Base-by-base conservation (phyloP, 805 yeast species). In the Torulaspora indica region DNA sequence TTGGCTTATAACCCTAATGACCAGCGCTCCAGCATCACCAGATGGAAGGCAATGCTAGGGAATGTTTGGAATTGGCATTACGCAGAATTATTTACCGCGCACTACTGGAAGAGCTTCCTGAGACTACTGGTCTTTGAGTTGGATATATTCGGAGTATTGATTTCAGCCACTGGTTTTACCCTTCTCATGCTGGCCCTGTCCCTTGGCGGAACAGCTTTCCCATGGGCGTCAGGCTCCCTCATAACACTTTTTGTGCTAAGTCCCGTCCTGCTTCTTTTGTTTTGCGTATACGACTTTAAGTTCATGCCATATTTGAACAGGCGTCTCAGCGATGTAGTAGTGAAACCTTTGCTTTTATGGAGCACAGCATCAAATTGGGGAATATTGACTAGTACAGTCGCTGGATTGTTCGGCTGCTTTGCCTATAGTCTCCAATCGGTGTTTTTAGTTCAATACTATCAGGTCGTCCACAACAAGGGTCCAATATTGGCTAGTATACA, bases 131-230 rank as follows among this genome's bases (percentile, higher is more conserved):
- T 51, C 2, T 55, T 55, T 35, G 28, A 45, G 17, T 46, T 53
- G 34, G 64, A 57, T 38, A 38, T 59, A 13, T 8, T 52, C 4
- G 61, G 56, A 8, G 51, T 59, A 34, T 31, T 54, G 5, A 18
- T 52, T 5, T 40, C 49, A 3, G 47, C 52, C 12, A 38, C 56
- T 9, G 61, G 61, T 4, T 42, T 54, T 17, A 47, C 53, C 13
- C 33, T 56, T 15, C 35, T 53, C n/a, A 30, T 57, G 36, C 37
- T 57, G 23, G 62, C 51, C 1, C 33, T 59, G 9, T 57, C 61
- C 1, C 57, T 55, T 36, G 88, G 86, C 30, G 86, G 86, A 1
- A 64, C 75, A 4, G 64, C 74, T 7, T 78, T 71, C 56, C 57
- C 67, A 0, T 82, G 88, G 88, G 52, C 70, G 51, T 74, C 73